Base-by-base conservation (phyloP, 306 rosid species). In the Vigna nakashimae region DNA sequence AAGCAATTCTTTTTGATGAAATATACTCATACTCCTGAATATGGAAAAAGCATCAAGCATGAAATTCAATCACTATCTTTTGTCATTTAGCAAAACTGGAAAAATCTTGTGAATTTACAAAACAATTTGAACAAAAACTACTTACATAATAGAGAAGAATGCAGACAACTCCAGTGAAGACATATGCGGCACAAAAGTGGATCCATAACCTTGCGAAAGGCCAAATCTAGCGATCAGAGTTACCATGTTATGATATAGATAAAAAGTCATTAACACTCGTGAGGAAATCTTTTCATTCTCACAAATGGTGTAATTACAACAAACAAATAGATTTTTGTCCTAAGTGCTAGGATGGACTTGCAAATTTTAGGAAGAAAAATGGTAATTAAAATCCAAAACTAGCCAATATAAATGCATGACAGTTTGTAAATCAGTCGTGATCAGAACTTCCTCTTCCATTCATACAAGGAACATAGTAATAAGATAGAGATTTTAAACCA, bases 161-260 rank as follows among this genome's bases (percentile, higher is more conserved):
- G 88, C 98, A 91, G 89, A 91, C 95, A 56, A 84, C 77, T 82
- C 84, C 92, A 3, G 91, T 91, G 85, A 93, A 87, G 50, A 89
- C 75, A 84, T 93, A 93, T 2, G 80, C 88, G 16, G 97, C 93
- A 69, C 87, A 84, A 71, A 91, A 88, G 82, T 93, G 98, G 75
- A 88, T 79, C 94, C 97, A 93, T 82, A 93, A 93, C 97, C 98
- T 91, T 84, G 87, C 75, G 73, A 90, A 86, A 79, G 80, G 82
- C 68, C 79, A 85, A 89, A 58, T 55, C 32, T 85, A 80, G 79
- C 22, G 48, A 77, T 90, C 88, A 92, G 88, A 77, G 73, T 65
- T 69, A 58, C 86, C 77, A 45, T 63, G 78, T 18, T 53, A 84
- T 70, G 62, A 55, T 65, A 58, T 65, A 62, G 66, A 79, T 57